Evolutionary conservation across 805 yeast species (phyloP).

Genomic region (Nakazawaea laoshanensis): DNA sequence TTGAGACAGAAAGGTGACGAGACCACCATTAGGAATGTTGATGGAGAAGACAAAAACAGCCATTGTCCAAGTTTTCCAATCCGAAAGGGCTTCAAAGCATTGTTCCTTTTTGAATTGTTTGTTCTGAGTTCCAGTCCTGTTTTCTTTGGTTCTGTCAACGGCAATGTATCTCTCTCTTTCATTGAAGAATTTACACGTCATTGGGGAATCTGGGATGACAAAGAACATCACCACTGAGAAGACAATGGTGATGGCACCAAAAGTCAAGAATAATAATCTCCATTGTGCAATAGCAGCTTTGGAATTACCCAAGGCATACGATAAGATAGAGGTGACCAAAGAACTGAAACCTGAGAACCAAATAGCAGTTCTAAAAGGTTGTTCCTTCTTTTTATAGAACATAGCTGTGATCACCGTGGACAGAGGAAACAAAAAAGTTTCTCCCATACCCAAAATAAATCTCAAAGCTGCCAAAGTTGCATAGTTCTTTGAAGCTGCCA

Average conservation of each 20-base stretch:
- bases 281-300: conserved; percentile 25
- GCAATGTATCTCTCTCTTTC: conserved; percentile 40
- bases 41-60: conserved; percentile 23
- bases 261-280: conserved; percentile 43
- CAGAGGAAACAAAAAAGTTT: conserved; percentile 46
- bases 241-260: conserved; percentile 43
- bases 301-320: conserved; percentile 22
- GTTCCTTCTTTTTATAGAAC: conserved; percentile 42
- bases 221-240: conserved; percentile 23
- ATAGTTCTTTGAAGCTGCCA: conserved; percentile 32
- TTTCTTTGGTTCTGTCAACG: conserved; percentile 28
- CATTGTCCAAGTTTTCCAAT: conserved; percentile 30
- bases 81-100: conserved; percentile 33
- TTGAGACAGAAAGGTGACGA: conserved; percentile 22
- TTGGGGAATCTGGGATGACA: conserved; percentile 45
- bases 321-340: conserved; percentile 16
- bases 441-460: conserved; percentile 41
- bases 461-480: conserved; percentile 34
- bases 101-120: conserved; percentile 34
- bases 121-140: conserved; percentile 31
- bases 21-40: conserved; percentile 34
- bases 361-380: conserved; percentile 30
- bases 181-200: conserved; percentile 34
- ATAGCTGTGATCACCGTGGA: conserved; percentile 42
- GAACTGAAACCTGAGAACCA: conserved; percentile 37